A percentile compares a stretch with the other conserved stretches of the same genome.
These are phyloP conservation scores for Leishmania braziliensis DNA, from an alignment of 208 protist species.

Conservation along the genomic window DNA sequence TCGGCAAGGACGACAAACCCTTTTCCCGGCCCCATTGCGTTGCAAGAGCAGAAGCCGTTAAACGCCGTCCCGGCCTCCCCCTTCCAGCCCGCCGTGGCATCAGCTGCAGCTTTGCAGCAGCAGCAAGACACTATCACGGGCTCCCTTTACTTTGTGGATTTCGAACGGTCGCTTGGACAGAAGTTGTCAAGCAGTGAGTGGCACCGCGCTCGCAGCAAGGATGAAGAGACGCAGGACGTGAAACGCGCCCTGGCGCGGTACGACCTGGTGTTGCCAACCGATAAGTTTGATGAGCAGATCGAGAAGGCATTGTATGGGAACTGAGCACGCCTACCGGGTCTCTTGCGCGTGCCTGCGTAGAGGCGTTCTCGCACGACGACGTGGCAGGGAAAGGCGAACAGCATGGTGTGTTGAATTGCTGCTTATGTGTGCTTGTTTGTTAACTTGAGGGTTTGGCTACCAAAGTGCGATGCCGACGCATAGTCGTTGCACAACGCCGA, in stretches of 20 bases:
- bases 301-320: constrained; percentile 24
- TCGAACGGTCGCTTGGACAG: constrained; percentile 24
- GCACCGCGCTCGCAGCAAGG: constrained; percentile 10
- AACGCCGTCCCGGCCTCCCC: not conserved
- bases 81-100: not conserved
- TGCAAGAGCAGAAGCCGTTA: not conserved
- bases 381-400: not conserved
- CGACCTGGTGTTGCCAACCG: constrained; percentile 32
- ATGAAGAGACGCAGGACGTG: constrained; percentile 29
- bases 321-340: not conserved
- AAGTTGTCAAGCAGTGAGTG: not conserved
- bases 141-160: constrained; percentile 29
- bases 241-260: constrained; percentile 20
- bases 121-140: not conserved
- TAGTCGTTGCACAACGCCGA: not conserved
- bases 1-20: not conserved
- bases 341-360: not conserved
- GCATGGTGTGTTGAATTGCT: not conserved
- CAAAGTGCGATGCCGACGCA: not conserved
- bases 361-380: not conserved
- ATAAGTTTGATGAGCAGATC: constrained; percentile 33
- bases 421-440: not conserved
- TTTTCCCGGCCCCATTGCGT: not conserved
- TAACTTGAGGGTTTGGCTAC: not conserved
- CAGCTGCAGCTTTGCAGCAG: not conserved